phyloP scores from a whole-genome alignment of 2,329 filamentous ascomycete species.

The Dactylella cylindrospora region DNA sequence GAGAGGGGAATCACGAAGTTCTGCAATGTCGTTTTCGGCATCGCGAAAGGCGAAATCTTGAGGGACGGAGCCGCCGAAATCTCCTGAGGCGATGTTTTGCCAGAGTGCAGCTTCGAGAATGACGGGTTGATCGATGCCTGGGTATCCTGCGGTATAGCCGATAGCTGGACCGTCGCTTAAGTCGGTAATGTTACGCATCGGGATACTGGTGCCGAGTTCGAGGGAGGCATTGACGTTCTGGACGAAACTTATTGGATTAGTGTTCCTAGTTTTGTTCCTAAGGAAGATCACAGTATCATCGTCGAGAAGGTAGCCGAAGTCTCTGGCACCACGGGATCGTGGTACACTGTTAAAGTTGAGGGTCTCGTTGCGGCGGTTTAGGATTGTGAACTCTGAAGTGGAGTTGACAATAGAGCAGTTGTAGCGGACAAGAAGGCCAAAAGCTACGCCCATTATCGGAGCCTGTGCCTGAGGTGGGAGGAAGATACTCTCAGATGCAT shows the following conservation, averaged over 20 bases:
- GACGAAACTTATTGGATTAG: slow-evolving; percentile 1
- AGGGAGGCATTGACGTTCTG: slow-evolving; percentile 34
- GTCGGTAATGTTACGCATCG: slow-evolving; percentile 5
- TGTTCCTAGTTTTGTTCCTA: slow-evolving; percentile 12
- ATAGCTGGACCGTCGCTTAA: slow-evolving; percentile 17
- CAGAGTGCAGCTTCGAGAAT: slow-evolving; percentile 28
- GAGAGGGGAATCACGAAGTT: slow-evolving; percentile 12
- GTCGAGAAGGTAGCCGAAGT: slow-evolving; percentile 11
- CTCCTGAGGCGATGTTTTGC: slow-evolving; percentile 25
- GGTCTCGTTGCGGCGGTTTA: slow-evolving; percentile 26
- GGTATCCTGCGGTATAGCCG: slow-evolving; percentile 29
- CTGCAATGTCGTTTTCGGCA: slow-evolving; percentile 34
- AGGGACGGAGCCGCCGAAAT: slow-evolving; percentile 5
- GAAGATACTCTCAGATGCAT: slow-evolving; percentile 36
- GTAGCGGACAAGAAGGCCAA: slow-evolving; percentile 33
- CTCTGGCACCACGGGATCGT: background rate
- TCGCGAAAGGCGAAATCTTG: slow-evolving; percentile 30
- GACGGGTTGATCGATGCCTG: slow-evolving; percentile 14
- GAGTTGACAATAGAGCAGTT: slow-evolving; percentile 28
- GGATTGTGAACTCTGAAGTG: slow-evolving; percentile 25
- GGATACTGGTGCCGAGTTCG: slow-evolving; percentile 21
- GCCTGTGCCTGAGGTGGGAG: slow-evolving; percentile 17
- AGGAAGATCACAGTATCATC: slow-evolving; percentile 13
- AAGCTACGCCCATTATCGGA: slow-evolving; percentile 20
- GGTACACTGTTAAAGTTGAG: slow-evolving; percentile 10